Evolutionary conservation across 305 asterid genomes (phyloP).

Genomic region (Nicotiana rustica): DNA sequence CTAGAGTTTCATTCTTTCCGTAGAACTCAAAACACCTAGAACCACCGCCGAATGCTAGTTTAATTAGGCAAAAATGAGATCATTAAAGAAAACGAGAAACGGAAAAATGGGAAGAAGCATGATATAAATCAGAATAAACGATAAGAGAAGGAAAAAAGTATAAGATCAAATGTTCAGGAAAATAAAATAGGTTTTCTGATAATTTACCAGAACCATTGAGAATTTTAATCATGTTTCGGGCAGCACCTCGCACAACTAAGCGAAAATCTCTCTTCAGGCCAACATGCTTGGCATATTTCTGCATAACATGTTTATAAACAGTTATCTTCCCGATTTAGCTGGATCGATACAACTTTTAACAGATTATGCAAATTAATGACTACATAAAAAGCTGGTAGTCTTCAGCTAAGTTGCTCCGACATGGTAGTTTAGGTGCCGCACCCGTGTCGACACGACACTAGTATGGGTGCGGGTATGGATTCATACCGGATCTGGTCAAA

Average conservation of each 20-base stretch:
- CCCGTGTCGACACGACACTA: too few relatives aligned
- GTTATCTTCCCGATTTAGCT: constrained; percentile 4
- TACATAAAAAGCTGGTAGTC: constrained; percentile 6
- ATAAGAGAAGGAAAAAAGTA: not conserved
- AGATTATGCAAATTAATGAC: not conserved
- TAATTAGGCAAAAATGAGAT: constrained; percentile 11
- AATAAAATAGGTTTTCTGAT: not conserved
- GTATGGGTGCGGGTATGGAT: too few relatives aligned
- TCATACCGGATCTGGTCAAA: too few relatives aligned
- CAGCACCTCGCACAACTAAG: constrained; percentile 95
- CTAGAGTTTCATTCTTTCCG: not conserved
- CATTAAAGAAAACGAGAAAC: not conserved
- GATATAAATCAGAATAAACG: constrained; percentile 16
- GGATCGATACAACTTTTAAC: not conserved
- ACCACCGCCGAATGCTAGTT: not conserved
- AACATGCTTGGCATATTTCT: constrained; percentile 92
- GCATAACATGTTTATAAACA: constrained; percentile 40
- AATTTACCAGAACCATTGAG: constrained; percentile 89
- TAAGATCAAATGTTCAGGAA: not conserved
- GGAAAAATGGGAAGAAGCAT: not conserved
- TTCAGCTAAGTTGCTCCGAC: not conserved
- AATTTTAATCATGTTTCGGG: constrained; percentile 86
- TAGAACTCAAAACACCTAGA: constrained; percentile 7
- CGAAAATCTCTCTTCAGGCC: constrained; percentile 97
- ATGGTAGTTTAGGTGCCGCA: too few relatives aligned